Percentiles rank a stretch among this genome's conserved stretches.
These are phyloP conservation scores for Coprinellus micaceus DNA, from an alignment of 768 basidiomycete species.

Conservation along the genomic window DNA sequence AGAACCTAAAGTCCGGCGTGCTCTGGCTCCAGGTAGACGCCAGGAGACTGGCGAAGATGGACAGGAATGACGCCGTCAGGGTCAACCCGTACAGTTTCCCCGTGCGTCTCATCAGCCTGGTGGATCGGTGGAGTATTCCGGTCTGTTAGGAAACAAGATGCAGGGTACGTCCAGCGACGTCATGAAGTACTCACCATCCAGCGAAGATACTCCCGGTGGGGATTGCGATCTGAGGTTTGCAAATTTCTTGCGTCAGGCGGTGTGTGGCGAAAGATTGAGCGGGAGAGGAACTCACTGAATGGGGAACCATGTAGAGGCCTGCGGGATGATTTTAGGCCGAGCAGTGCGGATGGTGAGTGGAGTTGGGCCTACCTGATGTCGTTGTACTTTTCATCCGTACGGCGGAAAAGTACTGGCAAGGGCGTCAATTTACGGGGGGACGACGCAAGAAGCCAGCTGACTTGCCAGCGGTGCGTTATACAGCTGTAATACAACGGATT, in stretches of 20 bases:
- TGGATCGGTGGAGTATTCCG: slow-evolving; percentile 2
- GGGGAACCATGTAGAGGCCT: slow-evolving; percentile 87
- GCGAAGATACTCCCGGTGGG: slow-evolving; percentile 83
- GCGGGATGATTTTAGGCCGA: slow-evolving; percentile 14
- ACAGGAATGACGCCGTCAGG: slow-evolving; percentile 56
- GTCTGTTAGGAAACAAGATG: slow-evolving; percentile 9
- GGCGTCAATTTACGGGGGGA: neutral
- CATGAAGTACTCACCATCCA: slow-evolving; percentile 59
- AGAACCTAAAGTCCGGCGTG: slow-evolving; percentile 59
- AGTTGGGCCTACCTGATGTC: slow-evolving; percentile 53
- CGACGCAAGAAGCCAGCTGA: slow-evolving; percentile 10
- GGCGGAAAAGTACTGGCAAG: slow-evolving; percentile 71
- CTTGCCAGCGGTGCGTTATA: slow-evolving; percentile 82
- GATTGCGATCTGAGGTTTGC: slow-evolving; percentile 62
- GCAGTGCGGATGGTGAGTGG: neutral
- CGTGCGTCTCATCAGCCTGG: slow-evolving; percentile 80
- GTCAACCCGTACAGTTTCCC: slow-evolving; percentile 83
- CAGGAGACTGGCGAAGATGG: slow-evolving; percentile 54
- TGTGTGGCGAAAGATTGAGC: slow-evolving; percentile 8
- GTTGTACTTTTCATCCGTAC: slow-evolving; percentile 68
- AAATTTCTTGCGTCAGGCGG: slow-evolving; percentile 14
- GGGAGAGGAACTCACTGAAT: slow-evolving; percentile 56
- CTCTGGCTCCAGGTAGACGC: slow-evolving; percentile 66
- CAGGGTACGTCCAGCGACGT: neutral
- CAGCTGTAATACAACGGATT: slow-evolving; percentile 43